Conservation (phyloP, 441 rosid species). For the Raphanus hybrid region DNA sequence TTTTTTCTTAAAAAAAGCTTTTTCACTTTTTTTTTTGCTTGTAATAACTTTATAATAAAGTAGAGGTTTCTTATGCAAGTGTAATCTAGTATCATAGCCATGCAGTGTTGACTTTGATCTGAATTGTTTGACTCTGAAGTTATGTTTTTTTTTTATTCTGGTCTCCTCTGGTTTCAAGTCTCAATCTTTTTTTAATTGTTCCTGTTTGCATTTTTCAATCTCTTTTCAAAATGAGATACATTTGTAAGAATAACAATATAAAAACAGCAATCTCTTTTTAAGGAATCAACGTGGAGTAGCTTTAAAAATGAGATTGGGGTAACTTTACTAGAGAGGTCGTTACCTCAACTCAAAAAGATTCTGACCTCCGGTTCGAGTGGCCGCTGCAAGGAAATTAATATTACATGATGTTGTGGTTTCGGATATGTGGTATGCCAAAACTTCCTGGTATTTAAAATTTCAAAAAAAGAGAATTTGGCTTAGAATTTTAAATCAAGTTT, state of each 20-base stretch:
- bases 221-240: neutral
- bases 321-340: neutral
- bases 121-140: constrained; percentile 27
- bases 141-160: neutral
- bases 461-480: neutral
- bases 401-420: neutral
- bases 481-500: neutral
- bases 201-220: constrained; percentile 16
- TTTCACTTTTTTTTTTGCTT: neutral
- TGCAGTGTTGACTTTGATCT: constrained; percentile 25
- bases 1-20: neutral
- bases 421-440: neutral
- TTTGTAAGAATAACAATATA: neutral
- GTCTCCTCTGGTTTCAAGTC: constrained; percentile 9
- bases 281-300: neutral
- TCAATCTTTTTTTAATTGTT: constrained; percentile 15
- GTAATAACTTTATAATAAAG: neutral
- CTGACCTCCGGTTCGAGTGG: neutral
- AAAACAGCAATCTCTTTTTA: neutral
- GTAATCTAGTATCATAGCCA: neutral
- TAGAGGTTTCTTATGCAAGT: neutral
- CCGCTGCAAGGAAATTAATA: neutral
- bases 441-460: neutral
- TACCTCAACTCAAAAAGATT: neutral
- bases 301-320: neutral